Evolutionary conservation across 768 basidiomycete genomes (phyloP), one percentile per base, ranked within the genome.

Genomic region (Mycena galopus): DNA sequence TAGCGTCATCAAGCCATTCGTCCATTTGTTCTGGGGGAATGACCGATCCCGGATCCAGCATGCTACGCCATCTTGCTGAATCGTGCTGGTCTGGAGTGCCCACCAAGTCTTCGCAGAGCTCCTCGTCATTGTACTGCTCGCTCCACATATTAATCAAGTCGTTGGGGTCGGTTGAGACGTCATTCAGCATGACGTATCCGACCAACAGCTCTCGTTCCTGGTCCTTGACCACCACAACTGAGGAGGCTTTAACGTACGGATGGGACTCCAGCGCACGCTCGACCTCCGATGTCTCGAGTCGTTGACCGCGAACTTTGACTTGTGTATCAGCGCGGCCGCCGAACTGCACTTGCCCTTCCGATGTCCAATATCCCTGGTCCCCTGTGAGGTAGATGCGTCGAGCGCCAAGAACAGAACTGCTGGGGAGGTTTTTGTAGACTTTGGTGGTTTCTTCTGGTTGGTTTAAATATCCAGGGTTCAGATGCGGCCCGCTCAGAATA

Each of bases 171-270:
- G 55, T 57, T n/a, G 21, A 57, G 55, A 57, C 55, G 55, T 33
- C 55, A 33, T n/a, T 57, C 55, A 57, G 55, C 19, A 57, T 21
- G 30, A 57, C 30, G 55, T 57, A 57, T 33, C 55, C 55, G 30
- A 57, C 55, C 55, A 57, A 30, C 55, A 57, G 55, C 55, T 57
- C 55, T 57, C 55, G 55, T 57, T 57, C 55, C 55, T 57, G 30
- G 55, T 57, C 55, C 30, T 57, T 57, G 30, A 57, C 55, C 19
- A 57, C 55, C 55, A 57, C 55, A 57, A 57, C 55, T 32, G 55
- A 57, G 29, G 55, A 57, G 17, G 29, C 55, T 57, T 57, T 33
- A 33, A 57, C 55, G 55, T 57, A 57, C 55, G 55, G 55, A 32
- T 57, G 55, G 55, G 55, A 57, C 55, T 57, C 30, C 32, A 57